phyloP scores from a whole-genome alignment of 225 moss, liverwort and hornwort genomes.

The Anthoceros angustus region DNA sequence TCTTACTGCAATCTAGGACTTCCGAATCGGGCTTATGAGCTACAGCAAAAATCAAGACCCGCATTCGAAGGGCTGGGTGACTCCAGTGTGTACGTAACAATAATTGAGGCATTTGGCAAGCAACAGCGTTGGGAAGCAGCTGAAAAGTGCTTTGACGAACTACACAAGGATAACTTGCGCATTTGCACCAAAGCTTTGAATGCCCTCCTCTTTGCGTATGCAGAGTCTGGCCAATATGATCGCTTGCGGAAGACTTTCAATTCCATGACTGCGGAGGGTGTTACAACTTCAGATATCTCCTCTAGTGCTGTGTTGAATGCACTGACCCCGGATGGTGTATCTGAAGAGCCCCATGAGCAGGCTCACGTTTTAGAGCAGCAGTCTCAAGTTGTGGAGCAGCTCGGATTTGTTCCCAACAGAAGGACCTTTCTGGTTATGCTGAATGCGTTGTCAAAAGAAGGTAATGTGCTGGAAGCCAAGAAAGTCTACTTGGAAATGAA shows the following conservation, averaged over 20 bases:
- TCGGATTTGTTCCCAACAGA: conserved; percentile 22
- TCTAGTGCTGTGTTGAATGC: conserved; percentile 13
- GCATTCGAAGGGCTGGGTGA: conserved; percentile 15
- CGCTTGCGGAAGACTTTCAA: conserved; percentile 15
- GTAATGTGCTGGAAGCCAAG: conserved; percentile 22
- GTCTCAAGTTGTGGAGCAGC: conserved; percentile 10
- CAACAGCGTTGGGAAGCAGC: conserved; percentile 17
- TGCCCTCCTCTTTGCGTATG: conserved; percentile 19
- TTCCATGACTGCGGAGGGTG: conserved; percentile 19
- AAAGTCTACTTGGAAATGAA: conserved; percentile 21
- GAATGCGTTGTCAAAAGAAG: conserved; percentile 21
- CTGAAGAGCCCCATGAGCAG: conserved; percentile 17
- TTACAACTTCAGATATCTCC: conserved; percentile 9
- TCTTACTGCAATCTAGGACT: conserved; percentile 20
- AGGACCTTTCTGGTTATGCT: conserved; percentile 16
- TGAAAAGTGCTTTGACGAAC: conserved; percentile 8
- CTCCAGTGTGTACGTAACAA: conserved; percentile 15
- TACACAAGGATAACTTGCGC: conserved; percentile 8
- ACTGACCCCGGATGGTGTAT: conserved; percentile 14
- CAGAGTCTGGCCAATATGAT: conserved; percentile 17
- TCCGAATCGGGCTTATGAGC: conserved; percentile 16
- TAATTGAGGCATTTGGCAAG: conserved; percentile 24
- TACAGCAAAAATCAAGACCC: conserved; percentile 12
- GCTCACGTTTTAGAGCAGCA: neutral
- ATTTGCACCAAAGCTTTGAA: conserved; percentile 19